Conservation (phyloP, 768 basidiomycete species). For the Podaxis sp. region DNA sequence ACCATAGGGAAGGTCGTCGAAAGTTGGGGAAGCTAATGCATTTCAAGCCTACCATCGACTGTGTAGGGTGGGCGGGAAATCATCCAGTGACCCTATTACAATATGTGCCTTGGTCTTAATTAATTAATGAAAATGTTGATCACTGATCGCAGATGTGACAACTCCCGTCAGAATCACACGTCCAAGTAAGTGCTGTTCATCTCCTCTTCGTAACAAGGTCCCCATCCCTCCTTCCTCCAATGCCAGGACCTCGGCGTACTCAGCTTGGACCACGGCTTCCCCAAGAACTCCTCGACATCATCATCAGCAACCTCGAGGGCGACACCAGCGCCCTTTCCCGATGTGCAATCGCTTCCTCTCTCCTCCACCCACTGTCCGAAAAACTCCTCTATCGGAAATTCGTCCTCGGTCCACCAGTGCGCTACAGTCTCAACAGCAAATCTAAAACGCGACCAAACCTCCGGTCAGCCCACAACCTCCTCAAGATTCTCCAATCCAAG, state of each 20-base stretch:
- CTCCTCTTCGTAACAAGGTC: not conserved
- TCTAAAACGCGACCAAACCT: conserved; percentile 1
- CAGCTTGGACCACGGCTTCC: not conserved
- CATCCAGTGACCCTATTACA: no score
- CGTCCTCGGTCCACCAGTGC: not conserved
- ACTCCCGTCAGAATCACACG: not conserved
- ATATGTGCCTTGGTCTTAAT: no score
- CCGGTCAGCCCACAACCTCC: conserved; percentile 2
- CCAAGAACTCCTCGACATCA: not conserved
- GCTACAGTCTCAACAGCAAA: not conserved
- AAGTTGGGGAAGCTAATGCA: no score
- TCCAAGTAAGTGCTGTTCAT: not conserved
- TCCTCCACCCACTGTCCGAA: not conserved
- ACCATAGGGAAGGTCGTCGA: no score
- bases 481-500: not conserved
- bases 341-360: not conserved
- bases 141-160: no score
- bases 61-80: no score
- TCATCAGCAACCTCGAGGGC: not conserved
- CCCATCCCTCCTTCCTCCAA: not conserved
- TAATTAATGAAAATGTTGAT: no score
- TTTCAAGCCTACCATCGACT: no score
- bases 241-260: not conserved
- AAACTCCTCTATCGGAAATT: conserved; percentile 9
- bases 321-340: not conserved